Base-by-base conservation (phyloP, 2,329 filamentous ascomycete genomes). In the Epicoccum sorghinum region DNA sequence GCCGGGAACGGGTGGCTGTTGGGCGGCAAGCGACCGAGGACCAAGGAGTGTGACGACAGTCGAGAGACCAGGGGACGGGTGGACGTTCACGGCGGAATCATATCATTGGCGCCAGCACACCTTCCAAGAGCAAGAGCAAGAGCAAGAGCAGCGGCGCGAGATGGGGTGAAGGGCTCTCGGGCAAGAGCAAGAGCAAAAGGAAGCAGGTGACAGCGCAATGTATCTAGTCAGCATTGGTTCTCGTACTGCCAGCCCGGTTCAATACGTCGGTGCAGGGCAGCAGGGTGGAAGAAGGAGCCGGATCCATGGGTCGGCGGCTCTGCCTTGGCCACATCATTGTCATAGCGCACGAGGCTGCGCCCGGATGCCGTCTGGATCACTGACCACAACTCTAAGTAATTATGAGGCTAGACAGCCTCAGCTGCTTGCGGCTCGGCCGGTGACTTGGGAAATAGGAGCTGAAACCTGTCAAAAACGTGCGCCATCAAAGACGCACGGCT, bases 41-140 rank as follows among this genome's bases (percentile, higher is more conserved):
- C 68, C 70, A 70, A 72, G 68, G 23, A 27, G 70, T 72, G 69
- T 67, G 70, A 70, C 69, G 68, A 29, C 61, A 66, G 61, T 58
- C 51, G 53, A 57, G 46, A 58, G 52, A 60, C 54, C 50, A 36
- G 50, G 40, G 36, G 47, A 14, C 25, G 30, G 35, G 33, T 24
- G 30, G 29, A 43, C 36, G 54, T 57, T 52, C 45, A 57, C 54
- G 48, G 54, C 45, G 48, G 49, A 52, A 35, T 46, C 54, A 56
- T 56, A 35, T 46, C 54, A 56, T 56, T 43, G 52, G 47, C 30
- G 43, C 43, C 43, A 32, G 14, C 52, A 42, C 46, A 41, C 52
- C 46, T 41, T 41, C 44, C 46, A 42, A 24, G 42, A 42, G 46
- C 52, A 42, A 49, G 23, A 50, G n/a, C 37, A 45, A 24, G 18